Evolutionary conservation across 768 basidiomycete species (phyloP).

Genomic region (Tylopilus plumbeoviolaceoides): DNA sequence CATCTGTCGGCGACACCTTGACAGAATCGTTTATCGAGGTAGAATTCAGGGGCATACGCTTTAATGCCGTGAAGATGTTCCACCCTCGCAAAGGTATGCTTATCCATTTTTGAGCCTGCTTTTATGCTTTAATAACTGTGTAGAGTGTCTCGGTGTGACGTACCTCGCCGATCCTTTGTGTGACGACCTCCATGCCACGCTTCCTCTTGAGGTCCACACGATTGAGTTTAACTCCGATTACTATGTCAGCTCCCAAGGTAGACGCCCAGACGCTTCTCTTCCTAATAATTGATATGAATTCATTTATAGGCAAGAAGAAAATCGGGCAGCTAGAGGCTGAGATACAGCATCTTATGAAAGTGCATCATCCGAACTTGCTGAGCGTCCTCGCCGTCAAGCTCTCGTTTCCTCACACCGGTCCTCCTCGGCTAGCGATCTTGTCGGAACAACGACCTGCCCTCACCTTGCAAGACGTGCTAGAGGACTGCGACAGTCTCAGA

Average conservation of each 20-base stretch:
- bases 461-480: slow-evolving; percentile 69
- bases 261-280: background rate
- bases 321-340: slow-evolving; percentile 63
- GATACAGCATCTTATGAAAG: slow-evolving; percentile 51
- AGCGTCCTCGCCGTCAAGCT: slow-evolving; percentile 66
- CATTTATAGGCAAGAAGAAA: slow-evolving; percentile 55
- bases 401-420: slow-evolving; percentile 43
- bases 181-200: slow-evolving; percentile 54
- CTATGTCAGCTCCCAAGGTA: slow-evolving; percentile 64
- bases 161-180: slow-evolving; percentile 75
- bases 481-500: slow-evolving; percentile 69
- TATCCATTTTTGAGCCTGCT: background rate
- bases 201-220: slow-evolving; percentile 65
- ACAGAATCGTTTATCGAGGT: slow-evolving; percentile 64
- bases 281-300: background rate
- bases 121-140: background rate
- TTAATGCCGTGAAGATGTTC: slow-evolving; percentile 65
- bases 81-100: slow-evolving; percentile 63
- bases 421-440: slow-evolving; percentile 59
- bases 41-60: slow-evolving; percentile 53
- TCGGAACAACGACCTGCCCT: slow-evolving; percentile 68
- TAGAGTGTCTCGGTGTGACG: slow-evolving; percentile 61
- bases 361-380: slow-evolving; percentile 65
- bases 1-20: slow-evolving; percentile 44
- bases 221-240: slow-evolving; percentile 66